Base-by-base conservation (phyloP, 331 rosid species). In the Malus hybrid region DNA sequence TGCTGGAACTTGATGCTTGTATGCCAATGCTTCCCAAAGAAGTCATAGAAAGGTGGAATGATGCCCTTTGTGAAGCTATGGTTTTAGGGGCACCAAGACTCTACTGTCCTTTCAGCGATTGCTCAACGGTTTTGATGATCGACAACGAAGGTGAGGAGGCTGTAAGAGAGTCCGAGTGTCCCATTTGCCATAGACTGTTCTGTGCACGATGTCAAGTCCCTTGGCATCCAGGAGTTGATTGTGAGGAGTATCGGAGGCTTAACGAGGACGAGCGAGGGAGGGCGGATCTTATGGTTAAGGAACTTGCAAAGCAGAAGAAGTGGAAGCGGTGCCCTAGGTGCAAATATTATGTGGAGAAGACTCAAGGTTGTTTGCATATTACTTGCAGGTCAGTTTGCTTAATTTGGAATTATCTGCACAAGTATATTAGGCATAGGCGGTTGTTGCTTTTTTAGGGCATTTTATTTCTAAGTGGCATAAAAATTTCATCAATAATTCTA, bases 251-350 rank as follows among this genome's bases (percentile, higher is more conserved):
- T 29, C 82, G 70, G 87, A 76, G 2, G 1, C 11, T 85, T 57
- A 65, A 82, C 60, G 86, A 82, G 63, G 77, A 77, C 10, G 93
- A 87, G 76, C 73, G 75, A 56, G 91, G 81, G 6, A 82, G 84
- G 27, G 83, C 81, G 0, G 95, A 91, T 67, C 76, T 86, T 5
- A 76, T 87, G 82, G 75, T 88, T 61, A 82, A 62, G 22, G 84
- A 79, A 56, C 77, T 91, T 10, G 93, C 88, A 16, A 73, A 27
- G 16, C 34, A 82, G 44, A 57, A 83, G 76, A 81, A 87, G 10
- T 92, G 96, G 97, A 81, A 5, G 71, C 86, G 86, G 82, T 92
- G 97, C 57, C 93, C 97, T 3, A 48, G 16, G 4, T 92, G 97
- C 67, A 61, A 77, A 3, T 82, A 31, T 60, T 80, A 16, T 28